These are phyloP conservation scores for Plasmodium inui DNA, from an alignment of 169 alveolate species.

Conservation along the genomic window DNA sequence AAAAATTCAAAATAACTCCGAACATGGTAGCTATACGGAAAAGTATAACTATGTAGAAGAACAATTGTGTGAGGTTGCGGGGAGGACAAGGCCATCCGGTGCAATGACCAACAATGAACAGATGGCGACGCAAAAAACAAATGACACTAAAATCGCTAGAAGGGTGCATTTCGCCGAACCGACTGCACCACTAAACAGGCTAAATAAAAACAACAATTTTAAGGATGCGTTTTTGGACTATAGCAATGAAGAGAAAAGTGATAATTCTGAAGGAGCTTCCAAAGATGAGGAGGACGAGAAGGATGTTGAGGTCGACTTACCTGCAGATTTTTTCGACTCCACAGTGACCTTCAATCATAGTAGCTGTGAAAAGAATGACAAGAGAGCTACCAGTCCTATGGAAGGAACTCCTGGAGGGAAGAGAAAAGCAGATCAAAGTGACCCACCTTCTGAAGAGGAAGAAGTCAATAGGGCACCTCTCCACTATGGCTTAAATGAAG, in stretches of 20 bases:
- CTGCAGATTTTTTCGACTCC: conserved; percentile 36
- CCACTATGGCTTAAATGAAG: not conserved
- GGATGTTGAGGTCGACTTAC: not conserved
- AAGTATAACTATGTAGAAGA: not conserved
- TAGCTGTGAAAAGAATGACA: not conserved
- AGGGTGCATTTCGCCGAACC: conserved; percentile 27
- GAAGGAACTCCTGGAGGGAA: not conserved
- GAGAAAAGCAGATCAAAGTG: not conserved
- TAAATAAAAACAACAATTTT: conserved; percentile 41
- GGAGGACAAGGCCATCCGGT: not conserved
- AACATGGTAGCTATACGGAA: not conserved
- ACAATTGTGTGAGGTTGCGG: not conserved
- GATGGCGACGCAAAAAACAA: not conserved
- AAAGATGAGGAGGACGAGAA: not conserved
- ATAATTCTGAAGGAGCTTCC: not conserved
- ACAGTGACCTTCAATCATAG: not conserved
- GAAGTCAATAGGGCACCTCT: not conserved
- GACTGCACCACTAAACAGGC: conserved; percentile 28
- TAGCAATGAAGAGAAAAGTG: conserved; percentile 14
- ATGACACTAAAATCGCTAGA: not conserved
- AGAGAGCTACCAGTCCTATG: not conserved
- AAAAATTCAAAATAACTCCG: conserved; percentile 48
- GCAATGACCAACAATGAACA: not conserved
- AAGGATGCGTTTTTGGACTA: conserved; percentile 41
- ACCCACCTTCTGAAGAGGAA: not conserved